Percentiles rank a stretch among this genome's conserved stretches.
Evolutionary conservation across 2,329 filamentous ascomycete species (phyloP).

Genomic region (Colletotrichum lupini): DNA sequence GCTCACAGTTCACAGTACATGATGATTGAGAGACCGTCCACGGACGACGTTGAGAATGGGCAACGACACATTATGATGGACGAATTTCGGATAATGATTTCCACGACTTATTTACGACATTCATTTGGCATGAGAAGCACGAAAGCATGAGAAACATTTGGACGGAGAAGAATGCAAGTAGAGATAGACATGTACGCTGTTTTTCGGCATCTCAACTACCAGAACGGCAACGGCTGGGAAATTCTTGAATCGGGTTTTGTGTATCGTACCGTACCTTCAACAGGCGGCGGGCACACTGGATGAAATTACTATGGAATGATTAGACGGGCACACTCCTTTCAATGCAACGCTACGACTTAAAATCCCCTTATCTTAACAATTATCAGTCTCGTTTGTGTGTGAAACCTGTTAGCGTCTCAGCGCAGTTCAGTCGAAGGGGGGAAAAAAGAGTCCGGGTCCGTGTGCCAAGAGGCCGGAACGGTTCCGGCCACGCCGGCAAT

Average conservation of each 20-base stretch:
- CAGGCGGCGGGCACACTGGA: constrained; percentile 1
- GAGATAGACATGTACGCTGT: neutral
- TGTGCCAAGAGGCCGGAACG: constrained; percentile 35
- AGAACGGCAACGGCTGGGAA: neutral
- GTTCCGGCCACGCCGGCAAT: constrained; percentile 36
- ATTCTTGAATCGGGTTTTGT: neutral
- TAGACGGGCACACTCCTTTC: constrained; percentile 1
- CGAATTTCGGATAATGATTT: neutral
- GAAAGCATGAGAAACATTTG: no score
- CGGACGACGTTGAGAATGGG: neutral
- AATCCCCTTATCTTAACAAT: constrained; percentile 25
- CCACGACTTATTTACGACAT: neutral
- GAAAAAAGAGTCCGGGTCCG: constrained; percentile 10
- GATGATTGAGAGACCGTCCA: neutral
- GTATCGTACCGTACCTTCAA: constrained; percentile 20
- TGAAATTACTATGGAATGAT: neutral
- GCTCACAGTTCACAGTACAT: neutral
- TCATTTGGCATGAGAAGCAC: neutral
- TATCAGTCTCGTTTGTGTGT: neutral
- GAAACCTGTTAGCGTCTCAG: constrained; percentile 34
- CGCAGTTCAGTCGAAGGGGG: neutral
- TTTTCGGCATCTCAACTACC: neutral
- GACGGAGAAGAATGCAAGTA: neutral
- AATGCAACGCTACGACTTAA: neutral
- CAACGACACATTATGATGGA: neutral